Evolutionary conservation across 345 rosid species (phyloP).

Genomic region (Aethionema arabicum): DNA sequence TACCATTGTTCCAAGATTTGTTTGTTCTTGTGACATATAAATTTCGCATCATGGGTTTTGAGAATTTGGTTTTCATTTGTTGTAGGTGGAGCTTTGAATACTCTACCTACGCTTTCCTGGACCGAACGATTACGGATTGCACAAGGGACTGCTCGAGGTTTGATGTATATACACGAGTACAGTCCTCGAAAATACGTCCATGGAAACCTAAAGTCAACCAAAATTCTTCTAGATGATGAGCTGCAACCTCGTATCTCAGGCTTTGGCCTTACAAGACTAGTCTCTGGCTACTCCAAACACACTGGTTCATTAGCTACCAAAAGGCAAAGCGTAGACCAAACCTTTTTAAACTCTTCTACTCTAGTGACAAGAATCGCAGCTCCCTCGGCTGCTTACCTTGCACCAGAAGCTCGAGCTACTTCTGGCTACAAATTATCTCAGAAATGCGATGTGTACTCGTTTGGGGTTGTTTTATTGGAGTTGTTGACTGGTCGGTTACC

Average conservation of each 20-base stretch:
- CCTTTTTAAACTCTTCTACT: constrained; percentile 39
- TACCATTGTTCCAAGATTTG: background rate
- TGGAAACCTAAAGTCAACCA: constrained; percentile 78
- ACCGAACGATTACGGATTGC: constrained; percentile 73
- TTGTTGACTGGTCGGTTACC: constrained; percentile 69
- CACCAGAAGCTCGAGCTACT: constrained; percentile 77
- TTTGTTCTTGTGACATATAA: background rate
- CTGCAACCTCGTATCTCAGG: constrained; percentile 77
- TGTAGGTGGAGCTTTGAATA: constrained; percentile 56
- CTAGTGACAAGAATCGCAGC: constrained; percentile 50
- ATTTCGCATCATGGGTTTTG: constrained; percentile 1
- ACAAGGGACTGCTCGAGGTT: constrained; percentile 87
- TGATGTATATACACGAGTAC: constrained; percentile 75
- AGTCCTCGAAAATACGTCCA: constrained; percentile 74
- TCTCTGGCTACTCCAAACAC: constrained; percentile 45
- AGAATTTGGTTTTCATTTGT: constrained; percentile 7
- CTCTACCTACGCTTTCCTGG: constrained; percentile 62
- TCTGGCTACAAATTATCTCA: constrained; percentile 67
- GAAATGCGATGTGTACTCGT: constrained; percentile 84
- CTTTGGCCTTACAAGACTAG: constrained; percentile 66
- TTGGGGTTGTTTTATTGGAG: constrained; percentile 85
- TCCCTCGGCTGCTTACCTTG: constrained; percentile 55
- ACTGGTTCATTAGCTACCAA: constrained; percentile 43
- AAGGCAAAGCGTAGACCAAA: constrained; percentile 46
- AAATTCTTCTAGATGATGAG: constrained; percentile 82